Base-by-base conservation (phyloP, 495 filamentous ascomycete species). In the Aspergillus egyptiacus region DNA sequence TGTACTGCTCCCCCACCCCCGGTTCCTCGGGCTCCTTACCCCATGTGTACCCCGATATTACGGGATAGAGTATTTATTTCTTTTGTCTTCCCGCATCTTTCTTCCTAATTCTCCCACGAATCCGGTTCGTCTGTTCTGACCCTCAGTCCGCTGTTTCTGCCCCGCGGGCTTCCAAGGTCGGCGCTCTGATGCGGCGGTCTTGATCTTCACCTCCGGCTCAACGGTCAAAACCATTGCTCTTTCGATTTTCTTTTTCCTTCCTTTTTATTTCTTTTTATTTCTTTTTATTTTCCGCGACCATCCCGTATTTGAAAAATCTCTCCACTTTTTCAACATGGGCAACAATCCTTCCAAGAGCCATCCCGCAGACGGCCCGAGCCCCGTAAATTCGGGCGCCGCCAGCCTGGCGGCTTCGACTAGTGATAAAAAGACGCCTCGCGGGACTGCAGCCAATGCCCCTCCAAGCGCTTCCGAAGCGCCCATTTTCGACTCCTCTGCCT, bases 271-370 rank as follows among this genome's bases (percentile, higher is more conserved):
- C 9, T 51, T 8, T 35, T 38, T 18, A 17, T n/a, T 27, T 30
- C 43, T 24, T 45, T 18, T n/a, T 25, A 1, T 10, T 20, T 34
- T 20, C 9, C 48, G 17, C 24, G 17, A 33, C 24, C 23, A 22
- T 28, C 36, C 44, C 41, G 47, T 24, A 35, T 24, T 41, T 25
- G 18, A 35, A 31, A 43, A 9, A 27, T 14, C 59, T 60, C 57
- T 58, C 63, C 51, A n/a, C n/a, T n/a, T n/a, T n/a, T 62, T 61
- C 62, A 60, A 61, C 49, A 74, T 74, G 71, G 71, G 71, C 51
- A 74, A 74, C 61, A 74, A 68, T 60, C 71, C 71, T 61, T 74
- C 71, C 45, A 74, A 74, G 58, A 63, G 68, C 58, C 64, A 67
- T 36, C 52, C 57, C 55, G 65, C 63, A 56, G 68, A 71, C 36